Base-by-base conservation (phyloP, 352 stramenopile species). In the Globisporangium uncinulatum region DNA sequence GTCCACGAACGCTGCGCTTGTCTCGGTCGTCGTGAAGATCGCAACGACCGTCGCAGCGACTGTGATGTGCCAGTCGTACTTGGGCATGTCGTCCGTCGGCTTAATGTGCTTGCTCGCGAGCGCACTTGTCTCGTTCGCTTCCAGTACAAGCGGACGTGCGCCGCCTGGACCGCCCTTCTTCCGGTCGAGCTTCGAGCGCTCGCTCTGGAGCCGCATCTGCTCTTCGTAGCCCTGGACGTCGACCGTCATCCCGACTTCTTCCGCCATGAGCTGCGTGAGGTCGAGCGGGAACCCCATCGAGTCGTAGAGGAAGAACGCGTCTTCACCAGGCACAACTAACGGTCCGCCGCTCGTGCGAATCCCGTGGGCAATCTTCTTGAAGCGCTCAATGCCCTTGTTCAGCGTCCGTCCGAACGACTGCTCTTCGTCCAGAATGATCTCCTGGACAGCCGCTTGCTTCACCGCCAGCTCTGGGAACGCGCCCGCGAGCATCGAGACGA, bases 291-390 rank as follows among this genome's bases (percentile, higher is more conserved):
- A 99, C 51, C 97, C 97, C 72, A 99, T 92, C 21, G 97, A 98
- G 66, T 99, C 96, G 73, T 99, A 99, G 19, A 99, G 69, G 69
- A 98, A 99, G 78, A 99, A 99, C 4, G 96, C 97, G 51, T 98
- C 92, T 44, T 87, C 79, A 20, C 93, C 96, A n/a, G 90, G 80
- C 9, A 97, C 80, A 21, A 84, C 80, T 15, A 82, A 79, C 19
- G 70, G 61, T 47, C 75, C 73, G 48, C 83, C 56, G 7, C 76
- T 74, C 3, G 64, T 77, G 51, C 88, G 75, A 55, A 93, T 83
- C 36, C 64, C 59, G 61, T 81, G 67, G 11, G 86, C 92, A 45
- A 96, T 92, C 69, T 98, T 92, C 69, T 92, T 92, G 50, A 93
- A 92, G 29, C 81, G 79, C 36, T 94, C 80, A 57, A 91, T 84